Percentiles rank a stretch among this genome's conserved stretches.
phyloP scores from a whole-genome alignment of 202 grass and related monocot genomes.

The Hordeum pubiflorum region DNA sequence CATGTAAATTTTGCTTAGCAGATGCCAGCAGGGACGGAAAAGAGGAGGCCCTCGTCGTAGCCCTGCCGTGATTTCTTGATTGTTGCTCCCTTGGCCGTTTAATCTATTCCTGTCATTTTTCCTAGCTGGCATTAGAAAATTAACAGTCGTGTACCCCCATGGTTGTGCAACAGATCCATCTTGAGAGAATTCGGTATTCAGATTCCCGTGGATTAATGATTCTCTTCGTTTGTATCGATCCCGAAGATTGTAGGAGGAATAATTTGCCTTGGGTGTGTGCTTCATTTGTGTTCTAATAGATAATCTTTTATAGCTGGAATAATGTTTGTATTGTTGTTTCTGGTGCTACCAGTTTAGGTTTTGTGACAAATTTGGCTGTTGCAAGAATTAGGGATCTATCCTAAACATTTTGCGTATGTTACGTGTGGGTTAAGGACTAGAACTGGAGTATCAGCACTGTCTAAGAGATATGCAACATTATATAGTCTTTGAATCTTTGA shows the following conservation, averaged over 20 bases:
- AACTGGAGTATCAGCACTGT: no score
- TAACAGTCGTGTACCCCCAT: background rate
- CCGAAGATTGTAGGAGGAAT: background rate
- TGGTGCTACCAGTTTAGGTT: no score
- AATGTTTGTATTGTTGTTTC: no score
- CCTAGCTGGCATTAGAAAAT: background rate
- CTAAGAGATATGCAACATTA: no score
- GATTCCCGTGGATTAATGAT: no score
- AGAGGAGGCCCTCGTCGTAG: conserved; percentile 16
- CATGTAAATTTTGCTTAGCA: conserved; percentile 56
- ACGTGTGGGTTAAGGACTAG: no score
- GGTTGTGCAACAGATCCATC: background rate
- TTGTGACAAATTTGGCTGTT: no score
- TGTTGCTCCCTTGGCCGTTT: conserved; percentile 12
- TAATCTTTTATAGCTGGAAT: background rate
- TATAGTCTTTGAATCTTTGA: no score
- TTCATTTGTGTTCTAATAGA: background rate
- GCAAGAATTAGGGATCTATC: no score
- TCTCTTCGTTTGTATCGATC: background rate
- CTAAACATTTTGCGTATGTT: no score
- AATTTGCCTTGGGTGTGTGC: background rate
- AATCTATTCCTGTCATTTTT: background rate
- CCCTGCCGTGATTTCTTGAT: background rate
- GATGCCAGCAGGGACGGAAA: conserved; percentile 35
- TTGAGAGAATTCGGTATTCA: no score